These are phyloP conservation scores for Dioszegia crocea DNA, from an alignment of 768 basidiomycete species.

Conservation along the genomic window DNA sequence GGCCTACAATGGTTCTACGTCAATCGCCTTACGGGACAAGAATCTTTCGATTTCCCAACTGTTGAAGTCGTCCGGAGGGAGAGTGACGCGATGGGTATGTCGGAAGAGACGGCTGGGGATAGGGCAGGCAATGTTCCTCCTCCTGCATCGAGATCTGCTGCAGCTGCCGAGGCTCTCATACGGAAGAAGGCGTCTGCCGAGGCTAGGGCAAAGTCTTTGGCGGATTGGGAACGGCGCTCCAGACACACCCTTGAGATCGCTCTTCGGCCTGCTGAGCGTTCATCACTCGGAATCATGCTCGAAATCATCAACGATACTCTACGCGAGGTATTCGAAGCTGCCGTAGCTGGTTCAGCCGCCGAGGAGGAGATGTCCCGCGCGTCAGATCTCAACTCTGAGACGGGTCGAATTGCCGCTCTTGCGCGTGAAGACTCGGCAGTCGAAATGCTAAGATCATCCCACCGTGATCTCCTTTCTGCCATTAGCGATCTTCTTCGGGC, in stretches of 20 bases:
- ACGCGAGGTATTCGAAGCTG: conserved; percentile 40
- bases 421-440: conserved; percentile 33
- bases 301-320: conserved; percentile 35
- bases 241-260: conserved; percentile 6
- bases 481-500: conserved; percentile 24
- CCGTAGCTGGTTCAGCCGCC: conserved; percentile 35
- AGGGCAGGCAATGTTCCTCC: neutral
- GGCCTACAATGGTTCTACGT: conserved; percentile 73
- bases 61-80: neutral
- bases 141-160: neutral
- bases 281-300: conserved; percentile 29
- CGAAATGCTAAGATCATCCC: conserved; percentile 18
- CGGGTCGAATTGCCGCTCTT: conserved; percentile 21
- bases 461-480: conserved; percentile 12
- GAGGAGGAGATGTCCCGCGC: conserved; percentile 40
- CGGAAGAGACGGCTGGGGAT: neutral
- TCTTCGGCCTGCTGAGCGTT: conserved; percentile 1
- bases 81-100: neutral
- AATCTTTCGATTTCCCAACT: conserved; percentile 38
- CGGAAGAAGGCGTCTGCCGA: neutral
- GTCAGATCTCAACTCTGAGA: conserved; percentile 15
- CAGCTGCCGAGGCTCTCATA: neutral
- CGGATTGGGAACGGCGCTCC: conserved; percentile 5
- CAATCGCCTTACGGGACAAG: conserved; percentile 65
- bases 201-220: conserved; percentile 15